Evolutionary conservation across 164 flowering plant species (phyloP).

Genomic region (Liquidambar formosana): DNA sequence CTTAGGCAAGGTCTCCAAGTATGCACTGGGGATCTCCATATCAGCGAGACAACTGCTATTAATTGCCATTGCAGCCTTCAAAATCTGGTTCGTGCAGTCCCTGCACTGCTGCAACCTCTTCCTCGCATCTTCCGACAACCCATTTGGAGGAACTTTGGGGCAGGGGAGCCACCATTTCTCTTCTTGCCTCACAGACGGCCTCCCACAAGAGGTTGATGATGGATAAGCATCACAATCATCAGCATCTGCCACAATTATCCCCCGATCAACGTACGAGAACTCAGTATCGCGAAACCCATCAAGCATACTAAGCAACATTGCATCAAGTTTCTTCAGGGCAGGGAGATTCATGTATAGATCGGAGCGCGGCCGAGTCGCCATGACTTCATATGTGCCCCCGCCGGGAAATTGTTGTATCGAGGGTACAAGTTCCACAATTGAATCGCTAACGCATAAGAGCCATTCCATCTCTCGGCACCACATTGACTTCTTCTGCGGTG

Average conservation of each 20-base stretch:
- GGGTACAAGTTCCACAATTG: constrained; percentile 71
- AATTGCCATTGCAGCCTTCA: constrained; percentile 76
- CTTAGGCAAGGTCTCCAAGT: constrained; percentile 66
- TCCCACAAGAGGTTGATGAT: constrained; percentile 26
- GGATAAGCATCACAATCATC: constrained; percentile 34
- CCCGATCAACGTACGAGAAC: constrained; percentile 69
- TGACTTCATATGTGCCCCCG: constrained; percentile 66
- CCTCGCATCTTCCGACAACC: constrained; percentile 57
- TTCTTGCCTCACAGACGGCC: constrained; percentile 69
- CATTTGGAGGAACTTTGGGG: constrained; percentile 59
- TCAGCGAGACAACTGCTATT: constrained; percentile 64
- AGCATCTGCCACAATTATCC: constrained; percentile 37
- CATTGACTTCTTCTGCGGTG: constrained; percentile 58
- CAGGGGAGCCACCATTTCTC: constrained; percentile 82
- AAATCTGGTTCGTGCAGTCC: constrained; percentile 61
- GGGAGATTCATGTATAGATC: constrained; percentile 64
- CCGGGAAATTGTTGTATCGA: constrained; percentile 56
- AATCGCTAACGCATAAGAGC: constrained; percentile 63
- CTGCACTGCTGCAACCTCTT: constrained; percentile 64
- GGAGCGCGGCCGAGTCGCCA: constrained; percentile 59
- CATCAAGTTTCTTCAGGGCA: constrained; percentile 71
- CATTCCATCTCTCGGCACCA: constrained; percentile 79
- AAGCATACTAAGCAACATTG: constrained; percentile 62
- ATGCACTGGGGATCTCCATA: constrained; percentile 67
- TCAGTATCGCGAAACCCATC: constrained; percentile 57